A percentile compares a stretch with the other conserved stretches of the same genome.
Evolutionary conservation across 768 basidiomycete species (phyloP).

Genomic region (Thelephora ganbajun): DNA sequence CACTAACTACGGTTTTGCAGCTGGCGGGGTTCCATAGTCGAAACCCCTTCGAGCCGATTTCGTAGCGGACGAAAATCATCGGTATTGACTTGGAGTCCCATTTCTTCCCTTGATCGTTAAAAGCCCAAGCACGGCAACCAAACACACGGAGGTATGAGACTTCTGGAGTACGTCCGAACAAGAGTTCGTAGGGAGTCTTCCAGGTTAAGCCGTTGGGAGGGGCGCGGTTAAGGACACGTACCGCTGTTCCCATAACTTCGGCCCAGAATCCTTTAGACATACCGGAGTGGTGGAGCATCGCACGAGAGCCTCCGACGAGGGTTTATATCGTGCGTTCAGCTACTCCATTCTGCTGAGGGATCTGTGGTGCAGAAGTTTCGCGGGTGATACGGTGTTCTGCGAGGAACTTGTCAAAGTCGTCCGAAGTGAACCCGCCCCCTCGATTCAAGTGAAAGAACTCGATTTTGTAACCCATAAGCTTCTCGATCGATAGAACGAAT

Average conservation of each 20-base stretch:
- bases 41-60: constrained; percentile 11
- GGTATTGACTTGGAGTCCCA: constrained; percentile 3
- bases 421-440: constrained; percentile 17
- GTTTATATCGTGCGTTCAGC: constrained; percentile 22
- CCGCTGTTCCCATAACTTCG: constrained; percentile 11
- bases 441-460: constrained; percentile 16
- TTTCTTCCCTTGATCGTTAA: constrained; percentile 9
- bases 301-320: constrained; percentile 16
- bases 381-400: constrained; percentile 10
- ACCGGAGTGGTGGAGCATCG: constrained; percentile 16
- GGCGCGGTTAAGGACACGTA: constrained; percentile 4
- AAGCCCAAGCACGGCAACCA: constrained; percentile 12
- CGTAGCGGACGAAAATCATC: constrained; percentile 13
- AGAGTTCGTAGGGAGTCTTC: constrained; percentile 1
- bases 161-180: constrained; percentile 1
- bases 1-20: too few relatives aligned
- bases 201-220: constrained; percentile 1
- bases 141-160: constrained; percentile 11
- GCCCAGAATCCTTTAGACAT: constrained; percentile 23
- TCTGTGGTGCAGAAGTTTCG: constrained; percentile 14
- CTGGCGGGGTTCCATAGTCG: constrained; percentile 3
- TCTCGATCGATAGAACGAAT: constrained; percentile 14
- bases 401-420: constrained; percentile 12
- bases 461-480: constrained; percentile 14
- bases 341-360: constrained; percentile 23